Conservation (phyloP, 169 alveolate genomes). For the Eimeria maxima region DNA sequence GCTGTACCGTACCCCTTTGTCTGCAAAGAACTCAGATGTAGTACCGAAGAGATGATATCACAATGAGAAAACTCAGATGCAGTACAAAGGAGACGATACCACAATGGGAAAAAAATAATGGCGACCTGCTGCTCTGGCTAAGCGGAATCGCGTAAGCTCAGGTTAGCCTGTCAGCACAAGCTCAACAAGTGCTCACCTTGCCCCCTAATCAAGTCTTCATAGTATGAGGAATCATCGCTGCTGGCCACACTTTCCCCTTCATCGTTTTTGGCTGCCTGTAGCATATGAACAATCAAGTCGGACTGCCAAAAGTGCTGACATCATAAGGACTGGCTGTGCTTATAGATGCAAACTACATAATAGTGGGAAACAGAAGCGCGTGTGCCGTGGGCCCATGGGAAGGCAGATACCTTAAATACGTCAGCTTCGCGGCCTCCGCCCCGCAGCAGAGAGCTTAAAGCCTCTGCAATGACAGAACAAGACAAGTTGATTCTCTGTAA, state of each 20-base stretch:
- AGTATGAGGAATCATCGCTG: slow-evolving; percentile 14
- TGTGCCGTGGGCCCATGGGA: background rate
- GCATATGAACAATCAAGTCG: background rate
- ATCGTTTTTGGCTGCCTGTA: slow-evolving; percentile 15
- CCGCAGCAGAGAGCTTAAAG: slow-evolving; percentile 18
- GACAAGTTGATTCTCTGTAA: background rate
- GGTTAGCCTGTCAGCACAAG: background rate
- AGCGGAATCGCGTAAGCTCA: background rate
- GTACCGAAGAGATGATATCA: background rate
- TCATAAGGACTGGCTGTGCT: background rate
- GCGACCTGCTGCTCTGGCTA: background rate
- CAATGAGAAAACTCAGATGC: background rate
- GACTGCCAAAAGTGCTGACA: background rate
- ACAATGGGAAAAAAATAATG: background rate
- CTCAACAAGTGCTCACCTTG: slow-evolving; percentile 28
- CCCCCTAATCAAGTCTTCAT: background rate
- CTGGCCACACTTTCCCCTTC: slow-evolving; percentile 27
- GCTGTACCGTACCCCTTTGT: background rate
- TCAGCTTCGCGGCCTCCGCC: slow-evolving; percentile 1
- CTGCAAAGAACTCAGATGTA: slow-evolving; percentile 9
- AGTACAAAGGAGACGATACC: background rate
- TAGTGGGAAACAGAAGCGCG: background rate
- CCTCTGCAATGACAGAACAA: slow-evolving; percentile 1
- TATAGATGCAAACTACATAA: background rate
- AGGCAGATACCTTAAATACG: background rate